These are phyloP conservation scores for Paramecium primaurelia DNA, from an alignment of 73 alveolate genomes.

Conservation along the genomic window DNA sequence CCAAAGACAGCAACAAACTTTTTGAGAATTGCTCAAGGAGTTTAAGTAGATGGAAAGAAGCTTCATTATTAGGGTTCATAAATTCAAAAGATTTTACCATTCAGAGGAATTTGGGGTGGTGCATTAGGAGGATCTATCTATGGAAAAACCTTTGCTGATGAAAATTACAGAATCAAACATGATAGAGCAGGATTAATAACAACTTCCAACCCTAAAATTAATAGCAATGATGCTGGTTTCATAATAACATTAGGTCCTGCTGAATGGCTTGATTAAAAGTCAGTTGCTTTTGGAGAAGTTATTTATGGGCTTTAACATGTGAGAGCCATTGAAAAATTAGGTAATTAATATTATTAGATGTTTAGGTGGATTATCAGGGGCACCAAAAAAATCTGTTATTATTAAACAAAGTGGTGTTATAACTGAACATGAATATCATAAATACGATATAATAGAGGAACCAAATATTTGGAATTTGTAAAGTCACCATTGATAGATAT, in stretches of 20 bases:
- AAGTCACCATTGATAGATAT: neutral
- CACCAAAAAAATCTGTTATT: neutral
- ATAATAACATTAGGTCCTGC: conserved; percentile 48
- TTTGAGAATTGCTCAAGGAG: conserved; percentile 15
- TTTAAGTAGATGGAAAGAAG: conserved; percentile 1
- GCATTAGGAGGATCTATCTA: conserved; percentile 33
- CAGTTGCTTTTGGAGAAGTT: conserved; percentile 36
- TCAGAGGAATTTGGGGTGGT: conserved; percentile 27
- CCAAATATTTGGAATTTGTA: conserved; percentile 13
- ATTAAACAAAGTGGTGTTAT: neutral
- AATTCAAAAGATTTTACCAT: conserved; percentile 3
- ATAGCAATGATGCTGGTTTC: conserved; percentile 45
- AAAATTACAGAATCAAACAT: neutral
- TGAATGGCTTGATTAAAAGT: conserved; percentile 7
- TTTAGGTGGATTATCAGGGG: conserved; percentile 20
- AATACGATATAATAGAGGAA: neutral
- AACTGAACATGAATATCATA: neutral
- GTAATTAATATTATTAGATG: neutral
- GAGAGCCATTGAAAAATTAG: conserved; percentile 27
- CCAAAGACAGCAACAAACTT: conserved; percentile 36
- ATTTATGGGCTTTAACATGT: neutral
- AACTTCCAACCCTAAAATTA: conserved; percentile 18
- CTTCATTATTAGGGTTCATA: conserved; percentile 7
- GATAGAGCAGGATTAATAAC: conserved; percentile 37
- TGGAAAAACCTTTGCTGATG: conserved; percentile 40